Base-by-base conservation (phyloP, 164 flowering plant species). In the Annona squamosa region DNA sequence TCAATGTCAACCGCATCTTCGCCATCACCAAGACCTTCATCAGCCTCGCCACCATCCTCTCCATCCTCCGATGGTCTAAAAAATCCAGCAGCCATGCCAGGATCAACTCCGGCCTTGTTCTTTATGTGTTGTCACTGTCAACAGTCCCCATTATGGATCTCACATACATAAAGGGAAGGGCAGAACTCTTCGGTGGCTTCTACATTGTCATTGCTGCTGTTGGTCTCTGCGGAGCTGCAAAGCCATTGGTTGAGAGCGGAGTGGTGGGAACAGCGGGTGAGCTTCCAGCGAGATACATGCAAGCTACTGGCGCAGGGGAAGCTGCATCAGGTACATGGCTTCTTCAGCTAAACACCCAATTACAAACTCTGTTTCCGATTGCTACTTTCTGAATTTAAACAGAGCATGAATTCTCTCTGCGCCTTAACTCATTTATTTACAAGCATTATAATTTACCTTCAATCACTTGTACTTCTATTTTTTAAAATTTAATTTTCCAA, bases 221-320 rank as follows among this genome's bases (percentile, higher is more conserved):
- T 9, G 94, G 71, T 3, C 72, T 95, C n/a, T 79, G 88, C 19
- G 97, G 94, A 3, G 19, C 88, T 45, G 99, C 83, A 3, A 97
- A 93, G 73, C 94, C 93, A 5, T 71, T 93, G 80, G 95, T 91
- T 17, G 98, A 95, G 77, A 89, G 92, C 10, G 85, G 94, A 2
- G 72, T 93, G 66, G 71, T 95, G 71, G 99, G 98, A n/a, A 76
- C 91, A 18, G 99, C 98, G 17, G 97, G 99, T 0, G 96, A 90
- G 80, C 73, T 95, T 78, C 97, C 99, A 2, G 94, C 84, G 80
- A 80, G 90, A 78, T 93, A 92, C 65, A 93, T 95, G 94, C 98
- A 93, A 75, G 97, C 99, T 19, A 84, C 87, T 56, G 87, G 90
- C 59, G 98, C 98, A n/a, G 98, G 99, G 2, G 89, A 93, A 59